Evolutionary conservation across 768 basidiomycete genomes (phyloP).

Genomic region (Boletus huronensis): DNA sequence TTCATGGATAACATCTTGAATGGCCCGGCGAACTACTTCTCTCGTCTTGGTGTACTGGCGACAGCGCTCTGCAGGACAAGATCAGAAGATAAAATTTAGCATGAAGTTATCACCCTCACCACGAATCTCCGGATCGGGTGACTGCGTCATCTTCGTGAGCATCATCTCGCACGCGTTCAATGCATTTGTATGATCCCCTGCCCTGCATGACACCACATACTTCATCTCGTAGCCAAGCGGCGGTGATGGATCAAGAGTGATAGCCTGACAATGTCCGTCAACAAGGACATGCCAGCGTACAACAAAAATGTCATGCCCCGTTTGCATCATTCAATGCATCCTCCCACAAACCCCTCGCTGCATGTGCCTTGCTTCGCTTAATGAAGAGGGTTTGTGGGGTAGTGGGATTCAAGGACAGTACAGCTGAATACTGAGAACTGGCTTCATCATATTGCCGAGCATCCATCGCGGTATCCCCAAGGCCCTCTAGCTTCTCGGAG

Average conservation of each 20-base stretch:
- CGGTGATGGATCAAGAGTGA: not conserved
- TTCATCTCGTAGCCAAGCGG: not conserved
- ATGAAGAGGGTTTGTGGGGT: no score
- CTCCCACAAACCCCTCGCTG: not conserved
- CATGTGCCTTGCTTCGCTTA: not conserved
- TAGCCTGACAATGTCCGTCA: not conserved
- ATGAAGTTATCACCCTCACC: not conserved
- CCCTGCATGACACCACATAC: not conserved
- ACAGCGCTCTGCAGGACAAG: not conserved
- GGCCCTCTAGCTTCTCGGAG: not conserved
- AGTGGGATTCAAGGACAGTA: no score
- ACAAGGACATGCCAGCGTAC: not conserved
- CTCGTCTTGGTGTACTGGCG: not conserved
- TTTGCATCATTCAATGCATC: not conserved
- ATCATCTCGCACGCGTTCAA: not conserved
- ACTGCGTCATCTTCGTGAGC: slow-evolving; percentile 2
- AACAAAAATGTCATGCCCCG: not conserved
- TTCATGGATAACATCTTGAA: no score
- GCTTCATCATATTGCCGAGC: not conserved
- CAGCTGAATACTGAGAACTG: not conserved
- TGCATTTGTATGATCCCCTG: not conserved
- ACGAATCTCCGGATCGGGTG: not conserved
- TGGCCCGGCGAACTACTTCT: no score
- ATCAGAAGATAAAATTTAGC: not conserved
- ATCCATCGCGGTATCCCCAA: not conserved